Conservation (phyloP, 176 grass and related monocot genomes). For the Hsuehochloa calcarea region DNA sequence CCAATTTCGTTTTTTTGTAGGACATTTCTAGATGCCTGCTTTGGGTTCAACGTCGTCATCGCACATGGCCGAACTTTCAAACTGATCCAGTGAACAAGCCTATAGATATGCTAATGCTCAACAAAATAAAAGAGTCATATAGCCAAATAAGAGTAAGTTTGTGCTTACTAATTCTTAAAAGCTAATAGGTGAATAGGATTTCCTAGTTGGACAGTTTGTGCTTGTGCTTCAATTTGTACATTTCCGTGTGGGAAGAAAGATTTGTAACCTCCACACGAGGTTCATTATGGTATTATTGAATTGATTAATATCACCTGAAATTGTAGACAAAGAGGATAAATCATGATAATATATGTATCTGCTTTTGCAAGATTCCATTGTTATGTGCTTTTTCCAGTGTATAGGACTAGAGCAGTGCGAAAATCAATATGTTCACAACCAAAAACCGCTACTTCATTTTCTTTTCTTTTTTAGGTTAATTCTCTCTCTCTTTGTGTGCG, state of each 20-base stretch:
- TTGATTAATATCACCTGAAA: conserved; percentile 10
- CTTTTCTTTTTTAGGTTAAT: neutral
- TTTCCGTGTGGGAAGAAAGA: neutral
- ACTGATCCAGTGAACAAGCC: conserved; percentile 78
- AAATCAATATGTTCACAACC: neutral
- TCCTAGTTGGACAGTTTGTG: conserved; percentile 1
- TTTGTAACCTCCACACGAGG: neutral
- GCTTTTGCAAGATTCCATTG: neutral
- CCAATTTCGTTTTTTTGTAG: conserved; percentile 48
- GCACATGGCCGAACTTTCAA: conserved; percentile 76
- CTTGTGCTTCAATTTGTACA: neutral
- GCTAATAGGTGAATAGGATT: neutral
- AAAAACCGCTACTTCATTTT: neutral
- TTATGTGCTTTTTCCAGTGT: neutral
- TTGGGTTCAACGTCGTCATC: conserved; percentile 79
- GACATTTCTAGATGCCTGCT: conserved; percentile 94
- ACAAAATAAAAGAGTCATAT: conserved; percentile 90
- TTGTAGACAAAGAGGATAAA: conserved; percentile 8
- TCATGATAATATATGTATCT: neutral
- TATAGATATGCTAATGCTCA: conserved; percentile 92
- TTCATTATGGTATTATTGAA: neutral
- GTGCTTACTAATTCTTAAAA: conserved; percentile 13
- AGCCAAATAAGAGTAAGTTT: conserved; percentile 82
- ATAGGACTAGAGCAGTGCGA: neutral
- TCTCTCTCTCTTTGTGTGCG: neutral